Evolutionary conservation across 2,329 filamentous ascomycete genomes (phyloP).

Genomic region (Fusarium haematococcum): DNA sequence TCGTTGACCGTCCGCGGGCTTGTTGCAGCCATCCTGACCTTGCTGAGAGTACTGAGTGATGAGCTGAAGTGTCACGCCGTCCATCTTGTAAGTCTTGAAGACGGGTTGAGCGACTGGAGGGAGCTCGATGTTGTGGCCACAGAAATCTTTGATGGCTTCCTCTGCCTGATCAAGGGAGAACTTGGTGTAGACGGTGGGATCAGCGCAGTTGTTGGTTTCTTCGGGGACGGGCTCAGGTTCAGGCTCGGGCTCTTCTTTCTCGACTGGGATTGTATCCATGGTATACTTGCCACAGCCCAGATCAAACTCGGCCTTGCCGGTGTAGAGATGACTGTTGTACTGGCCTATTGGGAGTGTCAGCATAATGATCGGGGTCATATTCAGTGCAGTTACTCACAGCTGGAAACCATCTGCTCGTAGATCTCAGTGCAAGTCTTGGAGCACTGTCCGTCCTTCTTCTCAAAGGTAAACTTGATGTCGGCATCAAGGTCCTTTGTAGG

Average conservation of each 20-base stretch:
- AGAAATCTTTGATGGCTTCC: background rate
- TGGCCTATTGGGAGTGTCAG: background rate
- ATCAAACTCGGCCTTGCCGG: background rate
- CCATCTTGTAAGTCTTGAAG: conserved; percentile 2
- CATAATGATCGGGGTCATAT: background rate
- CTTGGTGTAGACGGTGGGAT: conserved; percentile 4
- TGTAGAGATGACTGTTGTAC: background rate
- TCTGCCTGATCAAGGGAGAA: conserved; percentile 3
- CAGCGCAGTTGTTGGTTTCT: conserved; percentile 10
- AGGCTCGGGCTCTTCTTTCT: background rate
- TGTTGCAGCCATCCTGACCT: background rate
- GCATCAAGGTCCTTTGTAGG: conserved; percentile 8
- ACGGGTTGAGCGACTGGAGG: background rate
- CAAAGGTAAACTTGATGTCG: conserved; percentile 15
- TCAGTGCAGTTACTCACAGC: background rate
- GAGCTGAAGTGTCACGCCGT: background rate
- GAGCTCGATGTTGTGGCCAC: background rate
- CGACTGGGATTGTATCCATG: background rate
- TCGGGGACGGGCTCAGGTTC: background rate
- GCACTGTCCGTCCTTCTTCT: conserved; percentile 10
- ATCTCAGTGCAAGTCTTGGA: conserved; percentile 10
- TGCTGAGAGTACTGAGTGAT: background rate
- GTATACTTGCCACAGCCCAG: background rate
- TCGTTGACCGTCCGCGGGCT: background rate
- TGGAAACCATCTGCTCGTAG: background rate